These are phyloP conservation scores for Debaryomyces psychrophilus DNA, from an alignment of 1,139 yeast species.

Conservation along the genomic window DNA sequence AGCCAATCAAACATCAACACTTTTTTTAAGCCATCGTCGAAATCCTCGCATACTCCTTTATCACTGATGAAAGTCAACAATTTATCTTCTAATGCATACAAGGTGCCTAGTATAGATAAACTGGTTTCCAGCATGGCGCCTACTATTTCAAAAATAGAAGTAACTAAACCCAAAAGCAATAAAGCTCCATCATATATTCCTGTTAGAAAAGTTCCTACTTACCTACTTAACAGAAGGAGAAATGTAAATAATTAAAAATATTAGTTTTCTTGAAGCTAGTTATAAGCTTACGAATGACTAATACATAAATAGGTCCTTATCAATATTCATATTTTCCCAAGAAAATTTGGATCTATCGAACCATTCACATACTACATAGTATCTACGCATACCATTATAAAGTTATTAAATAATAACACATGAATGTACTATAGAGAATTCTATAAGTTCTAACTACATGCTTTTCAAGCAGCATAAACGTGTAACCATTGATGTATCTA, in stretches of 20 bases:
- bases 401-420: not conserved
- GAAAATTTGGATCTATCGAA: too few relatives aligned
- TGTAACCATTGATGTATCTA: not conserved
- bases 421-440: not conserved
- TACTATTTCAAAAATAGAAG: constrained; percentile 1
- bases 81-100: not conserved
- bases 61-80: not conserved
- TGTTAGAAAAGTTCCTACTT: constrained; percentile 18
- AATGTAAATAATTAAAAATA: not conserved
- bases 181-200: constrained; percentile 37
- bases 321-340: too few relatives aligned
- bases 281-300: too few relatives aligned
- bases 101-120: constrained; percentile 1
- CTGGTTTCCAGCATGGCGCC: constrained; percentile 7
- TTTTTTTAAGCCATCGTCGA: not conserved
- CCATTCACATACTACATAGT: too few relatives aligned
- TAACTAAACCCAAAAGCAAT: constrained; percentile 14
- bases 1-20: constrained; percentile 2
- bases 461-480: not conserved
- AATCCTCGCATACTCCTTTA: not conserved
- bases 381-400: not conserved
- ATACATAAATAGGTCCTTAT: too few relatives aligned
- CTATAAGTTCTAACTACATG: not conserved
- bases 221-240: constrained; percentile 11
- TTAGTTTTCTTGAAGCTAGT: not conserved